Percentiles rank a stretch among this genome's conserved stretches.
phyloP scores from a whole-genome alignment of 148 eudicot species.

The Fagopyrum tataricum region DNA sequence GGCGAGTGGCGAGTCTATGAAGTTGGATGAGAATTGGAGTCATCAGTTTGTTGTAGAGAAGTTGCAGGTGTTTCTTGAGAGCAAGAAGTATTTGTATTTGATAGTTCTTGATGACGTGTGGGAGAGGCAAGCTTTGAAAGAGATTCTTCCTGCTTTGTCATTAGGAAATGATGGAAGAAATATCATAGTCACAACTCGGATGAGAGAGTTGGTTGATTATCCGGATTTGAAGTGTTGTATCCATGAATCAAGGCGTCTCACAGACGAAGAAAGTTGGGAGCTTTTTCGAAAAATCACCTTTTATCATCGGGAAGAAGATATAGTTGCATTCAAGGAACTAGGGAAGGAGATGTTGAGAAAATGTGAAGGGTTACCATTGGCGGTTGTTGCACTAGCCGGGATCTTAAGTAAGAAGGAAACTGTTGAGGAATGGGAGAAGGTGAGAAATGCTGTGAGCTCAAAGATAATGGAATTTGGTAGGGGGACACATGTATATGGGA shows the following conservation, averaged over 20 bases:
- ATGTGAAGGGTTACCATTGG: constrained; percentile 19
- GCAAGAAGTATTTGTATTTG: background rate
- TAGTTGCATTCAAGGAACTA: background rate
- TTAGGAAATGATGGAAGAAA: constrained; percentile 2
- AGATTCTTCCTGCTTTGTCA: background rate
- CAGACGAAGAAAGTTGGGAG: constrained; percentile 5
- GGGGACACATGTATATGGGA: constrained; percentile 9
- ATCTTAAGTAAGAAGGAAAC: constrained; percentile 19
- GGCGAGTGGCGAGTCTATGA: background rate
- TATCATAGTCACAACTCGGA: constrained; percentile 23
- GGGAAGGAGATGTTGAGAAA: constrained; percentile 23
- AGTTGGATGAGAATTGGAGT: background rate
- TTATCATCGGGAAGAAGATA: background rate
- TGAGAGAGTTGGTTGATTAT: background rate
- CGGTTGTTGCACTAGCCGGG: constrained; percentile 19
- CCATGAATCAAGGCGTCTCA: constrained; percentile 15
- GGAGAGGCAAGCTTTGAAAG: background rate
- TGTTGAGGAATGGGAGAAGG: constrained; percentile 17
- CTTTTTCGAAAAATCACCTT: constrained; percentile 18
- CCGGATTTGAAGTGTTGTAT: background rate
- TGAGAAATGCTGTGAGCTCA: constrained; percentile 9
- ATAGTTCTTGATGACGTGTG: constrained; percentile 15
- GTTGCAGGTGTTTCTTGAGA: background rate
- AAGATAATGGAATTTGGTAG: constrained; percentile 1
- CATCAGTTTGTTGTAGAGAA: background rate